Base-by-base conservation (phyloP, 1,139 yeast genomes). In the Lodderomyces elongisporus region DNA sequence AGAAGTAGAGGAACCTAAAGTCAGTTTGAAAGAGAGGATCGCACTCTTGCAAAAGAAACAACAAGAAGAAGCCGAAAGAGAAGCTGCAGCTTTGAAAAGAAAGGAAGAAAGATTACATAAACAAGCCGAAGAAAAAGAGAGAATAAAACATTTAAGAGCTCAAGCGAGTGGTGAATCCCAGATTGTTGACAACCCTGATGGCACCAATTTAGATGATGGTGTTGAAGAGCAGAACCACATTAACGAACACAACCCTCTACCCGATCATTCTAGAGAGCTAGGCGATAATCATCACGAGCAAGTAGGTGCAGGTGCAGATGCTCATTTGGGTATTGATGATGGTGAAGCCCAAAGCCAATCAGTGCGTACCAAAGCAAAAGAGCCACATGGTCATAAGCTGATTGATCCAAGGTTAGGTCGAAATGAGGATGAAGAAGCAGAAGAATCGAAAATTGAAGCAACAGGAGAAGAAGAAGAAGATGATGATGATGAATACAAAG, bases 1-100 rank as follows among this genome's bases (percentile, higher is more conserved):
- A 10, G 78, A 74, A 37, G 69, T 63, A 5, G 76, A 66, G 17
- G 74, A 64, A 17, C 95, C 96, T 9, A 80, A 83, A 46, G 60
- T 88, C 62, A 81, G 94, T 37, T 66, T 91, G 50, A 84, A 84
- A 52, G 96, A 91, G 45, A 73, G 97, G 44, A 87, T 29, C 25
- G 32, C 32, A 4, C 53, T 85, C 50, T 66, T 91, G 35, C 95
- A 89, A 52, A 76, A 85, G 51, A 79, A 79, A 39, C 96, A 85
- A 54, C 74, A 75, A 37, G 87, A 84, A 48, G 94, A 85, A 49
- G 85, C 83, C 4, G 89, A 83, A 45, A 72, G 84, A 33, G 78
- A 77, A 38, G 85, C 73, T 17, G 85, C 83, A 2, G 73, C 80
- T 5, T 43, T 66, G 46, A 71, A 71, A 42, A 72, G 74, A 46